These are phyloP conservation scores for Lactarius psammicola DNA, from an alignment of 768 basidiomycete genomes.

Conservation along the genomic window DNA sequence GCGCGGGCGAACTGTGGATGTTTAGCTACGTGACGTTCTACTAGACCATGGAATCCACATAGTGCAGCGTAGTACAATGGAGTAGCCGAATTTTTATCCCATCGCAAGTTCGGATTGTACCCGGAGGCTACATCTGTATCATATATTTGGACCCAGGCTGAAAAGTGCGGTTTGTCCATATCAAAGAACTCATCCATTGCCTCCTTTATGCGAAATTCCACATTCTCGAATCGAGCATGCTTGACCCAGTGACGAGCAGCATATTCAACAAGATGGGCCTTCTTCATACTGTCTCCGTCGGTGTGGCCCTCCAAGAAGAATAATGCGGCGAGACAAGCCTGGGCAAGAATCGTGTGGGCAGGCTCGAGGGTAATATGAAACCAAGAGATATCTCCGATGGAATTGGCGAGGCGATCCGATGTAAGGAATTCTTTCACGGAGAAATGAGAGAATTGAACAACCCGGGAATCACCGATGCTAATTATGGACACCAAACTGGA, in stretches of 20 bases:
- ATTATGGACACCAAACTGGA: not conserved
- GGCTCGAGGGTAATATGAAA: not conserved
- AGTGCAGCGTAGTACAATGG: not conserved
- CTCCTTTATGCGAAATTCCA: not conserved
- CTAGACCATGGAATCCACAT: not conserved
- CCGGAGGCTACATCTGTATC: not conserved
- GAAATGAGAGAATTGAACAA: not conserved
- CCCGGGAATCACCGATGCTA: not conserved
- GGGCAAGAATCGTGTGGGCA: not conserved
- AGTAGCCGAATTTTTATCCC: too few species aligned
- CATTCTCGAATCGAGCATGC: not conserved
- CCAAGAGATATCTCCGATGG: not conserved
- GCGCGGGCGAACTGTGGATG: not conserved
- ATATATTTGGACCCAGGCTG: not conserved
- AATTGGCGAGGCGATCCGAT: not conserved
- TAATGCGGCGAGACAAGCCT: not conserved
- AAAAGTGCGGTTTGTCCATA: not conserved
- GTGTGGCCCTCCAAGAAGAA: not conserved
- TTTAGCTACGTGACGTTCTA: not conserved
- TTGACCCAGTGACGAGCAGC: not conserved
- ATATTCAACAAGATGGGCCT: not conserved
- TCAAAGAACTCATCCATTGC: not conserved
- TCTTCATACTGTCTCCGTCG: not conserved
- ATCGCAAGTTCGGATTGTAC: too few species aligned
- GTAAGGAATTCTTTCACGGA: not conserved